Evolutionary conservation across 345 rosid species (phyloP), one percentile per base, ranked within the genome.

Genomic region (Salix koriyanagi): DNA sequence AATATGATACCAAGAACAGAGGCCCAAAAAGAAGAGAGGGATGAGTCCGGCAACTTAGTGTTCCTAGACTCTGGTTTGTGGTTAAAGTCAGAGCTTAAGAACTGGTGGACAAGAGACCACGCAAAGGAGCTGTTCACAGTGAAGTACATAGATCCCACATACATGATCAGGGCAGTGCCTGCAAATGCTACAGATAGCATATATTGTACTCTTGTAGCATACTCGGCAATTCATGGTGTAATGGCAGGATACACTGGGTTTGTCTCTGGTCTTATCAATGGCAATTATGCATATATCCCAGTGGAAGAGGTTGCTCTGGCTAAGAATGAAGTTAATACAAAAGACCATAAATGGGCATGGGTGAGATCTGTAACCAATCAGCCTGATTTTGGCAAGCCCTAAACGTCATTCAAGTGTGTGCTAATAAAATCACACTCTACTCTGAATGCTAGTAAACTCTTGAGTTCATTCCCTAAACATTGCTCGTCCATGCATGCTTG

Each of bases 281-380:
- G 94, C n/a, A 88, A 83, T 89, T 90, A 91, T 76, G 95, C 92
- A 0, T 95, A 93, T 72, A 91, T 95, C 65, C 97, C 97, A 1
- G 44, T 95, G 74, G 89, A 86, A 19, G 97, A 94, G 46, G 92
- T 94, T 78, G 94, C 93, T 3, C 70, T 68, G 77, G 85, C 92
- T 30, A 89, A 79, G 88, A 89, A 93, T 70, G 84, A 77, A 86
- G 97, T 93, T 37, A 77, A 91, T 72, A 77, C 88, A 0, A 84
- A 68, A 73, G 97, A 91, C 76, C 98, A 89, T 75, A 91, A 90
- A 82, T 93, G 98, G 97, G 97, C 97, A 2, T 93, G 97, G 97
- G 91, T 95, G 28, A 90, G 93, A 76, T 90, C 96, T 16, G 89
- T 91, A 34, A 93, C 90, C 73, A 93, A 84, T 73, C 99, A 93